Evolutionary conservation across 192 early-diverging fungal genomes (phyloP).

Genomic region (Coemansia sp.): DNA sequence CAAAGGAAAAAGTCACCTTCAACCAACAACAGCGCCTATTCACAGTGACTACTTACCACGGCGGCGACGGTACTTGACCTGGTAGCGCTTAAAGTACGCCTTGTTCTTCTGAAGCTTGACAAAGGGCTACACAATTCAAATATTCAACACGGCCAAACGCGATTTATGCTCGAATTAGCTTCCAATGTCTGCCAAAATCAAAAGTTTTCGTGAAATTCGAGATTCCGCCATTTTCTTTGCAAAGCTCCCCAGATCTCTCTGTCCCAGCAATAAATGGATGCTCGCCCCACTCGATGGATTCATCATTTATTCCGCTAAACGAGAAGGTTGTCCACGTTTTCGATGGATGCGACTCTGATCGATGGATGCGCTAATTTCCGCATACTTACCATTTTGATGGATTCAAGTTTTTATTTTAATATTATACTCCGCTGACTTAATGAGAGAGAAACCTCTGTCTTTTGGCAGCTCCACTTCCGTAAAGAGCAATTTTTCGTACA

Average conservation of each 20-base stretch:
- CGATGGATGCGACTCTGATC: conserved; percentile 17
- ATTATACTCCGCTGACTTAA: conserved; percentile 44
- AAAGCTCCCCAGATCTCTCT: neutral
- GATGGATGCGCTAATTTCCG: conserved; percentile 9
- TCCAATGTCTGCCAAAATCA: conserved; percentile 1
- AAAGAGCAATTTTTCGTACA: no score
- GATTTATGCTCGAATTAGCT: neutral
- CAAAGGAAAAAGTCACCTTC: neutral
- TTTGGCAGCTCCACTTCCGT: neutral
- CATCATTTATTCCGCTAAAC: neutral
- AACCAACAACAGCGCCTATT: neutral
- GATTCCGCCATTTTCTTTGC: neutral
- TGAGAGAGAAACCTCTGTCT: conserved; percentile 19
- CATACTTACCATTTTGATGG: conserved; percentile 35
- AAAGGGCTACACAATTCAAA: conserved; percentile 57
- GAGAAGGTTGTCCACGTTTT: neutral
- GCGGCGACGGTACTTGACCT: conserved; percentile 99
- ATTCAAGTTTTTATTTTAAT: conserved; percentile 24
- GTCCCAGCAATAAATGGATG: neutral
- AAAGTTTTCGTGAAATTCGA: neutral
- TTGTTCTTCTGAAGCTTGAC: conserved; percentile 93
- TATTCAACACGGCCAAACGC: neutral
- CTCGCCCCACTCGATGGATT: neutral
- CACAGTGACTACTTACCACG: conserved; percentile 68
- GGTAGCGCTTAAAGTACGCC: conserved; percentile 99